These are phyloP conservation scores for Saccharomycopsis hybrid DNA, from an alignment of 1,139 yeast species.

Conservation along the genomic window DNA sequence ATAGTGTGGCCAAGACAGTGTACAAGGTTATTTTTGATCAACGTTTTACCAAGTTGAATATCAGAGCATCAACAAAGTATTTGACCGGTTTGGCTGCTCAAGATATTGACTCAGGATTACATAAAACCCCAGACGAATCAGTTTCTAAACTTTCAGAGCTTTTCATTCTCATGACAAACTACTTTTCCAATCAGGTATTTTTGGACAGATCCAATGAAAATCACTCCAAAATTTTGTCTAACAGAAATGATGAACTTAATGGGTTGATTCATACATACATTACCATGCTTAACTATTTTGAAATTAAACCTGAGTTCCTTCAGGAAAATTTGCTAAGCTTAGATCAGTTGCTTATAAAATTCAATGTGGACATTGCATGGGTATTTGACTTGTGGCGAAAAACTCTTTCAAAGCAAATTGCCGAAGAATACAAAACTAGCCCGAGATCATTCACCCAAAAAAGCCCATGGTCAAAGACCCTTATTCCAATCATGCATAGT, in stretches of 20 bases:
- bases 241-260: conserved; percentile 64
- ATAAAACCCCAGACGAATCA: conserved; percentile 21
- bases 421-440: conserved; percentile 22
- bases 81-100: conserved; percentile 43
- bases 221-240: conserved; percentile 69
- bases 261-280: conserved; percentile 59
- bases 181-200: conserved; percentile 31
- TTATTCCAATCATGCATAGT: conserved; percentile 16
- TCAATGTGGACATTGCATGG: conserved; percentile 57
- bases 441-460: not conserved
- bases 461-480: conserved; percentile 14
- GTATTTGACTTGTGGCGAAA: conserved; percentile 78
- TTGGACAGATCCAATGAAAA: conserved; percentile 36
- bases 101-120: conserved; percentile 14
- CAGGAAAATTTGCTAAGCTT: conserved; percentile 38
- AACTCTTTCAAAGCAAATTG: conserved; percentile 30
- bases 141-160: conserved; percentile 39
- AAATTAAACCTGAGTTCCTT: conserved; percentile 29
- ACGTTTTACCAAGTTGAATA: conserved; percentile 25
- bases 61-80: conserved; percentile 47
- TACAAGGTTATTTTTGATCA: conserved; percentile 58
- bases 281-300: conserved; percentile 50
- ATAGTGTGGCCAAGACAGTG: conserved; percentile 48
- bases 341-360: conserved; percentile 40
- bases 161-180: conserved; percentile 54